Evolutionary conservation across 306 rosid genomes (phyloP), one percentile per base, ranked within the genome.

Genomic region (Trichosanthes cucumerina): DNA sequence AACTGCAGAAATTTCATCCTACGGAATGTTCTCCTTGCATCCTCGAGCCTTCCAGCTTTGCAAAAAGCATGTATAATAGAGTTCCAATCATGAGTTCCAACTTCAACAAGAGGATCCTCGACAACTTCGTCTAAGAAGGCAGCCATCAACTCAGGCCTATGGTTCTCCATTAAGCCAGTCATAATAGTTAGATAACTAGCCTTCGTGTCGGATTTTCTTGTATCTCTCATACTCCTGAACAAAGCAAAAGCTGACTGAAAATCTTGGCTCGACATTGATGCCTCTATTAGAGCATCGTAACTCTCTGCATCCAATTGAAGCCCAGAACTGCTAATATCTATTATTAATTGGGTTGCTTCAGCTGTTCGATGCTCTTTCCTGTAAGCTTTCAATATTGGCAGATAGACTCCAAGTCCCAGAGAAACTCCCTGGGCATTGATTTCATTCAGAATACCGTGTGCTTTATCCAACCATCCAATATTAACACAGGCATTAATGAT

Each of bases 71-170:
- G 97, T 73, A 95, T 90, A 71, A 95, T 95, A 34, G 97, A 95
- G 79, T 92, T 95, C 99, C 97, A 95, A 80, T 95, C 99, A 80
- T 95, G 99, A 68, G 93, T 91, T 63, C 97, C 89, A 14, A 95
- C 89, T 81, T 92, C 95, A 68, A 95, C 81, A 69, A 91, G 91
- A 77, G 97, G 98, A 82, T 95, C 97, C 83, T 81, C 97, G 63
- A 85, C 97, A 80, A 89, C 93, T 84, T 92, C 99, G 80, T 95
- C 99, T 75, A 92, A 86, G 86, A 92, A 95, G 69, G 99, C 96
- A 43, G 96, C 97, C 99, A 95, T 95, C 87, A 95, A 83, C 88
- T 91, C 96, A 5, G 97, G 97, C 71, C 99, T 88, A 83, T 91
- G 89, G 64, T 86, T 92, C 87, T 92, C 99, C 97, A 92, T 91